Evolutionary conservation across 345 rosid genomes (phyloP), one percentile per base, ranked within the genome.

Genomic region (Cardamine resedifolia): DNA sequence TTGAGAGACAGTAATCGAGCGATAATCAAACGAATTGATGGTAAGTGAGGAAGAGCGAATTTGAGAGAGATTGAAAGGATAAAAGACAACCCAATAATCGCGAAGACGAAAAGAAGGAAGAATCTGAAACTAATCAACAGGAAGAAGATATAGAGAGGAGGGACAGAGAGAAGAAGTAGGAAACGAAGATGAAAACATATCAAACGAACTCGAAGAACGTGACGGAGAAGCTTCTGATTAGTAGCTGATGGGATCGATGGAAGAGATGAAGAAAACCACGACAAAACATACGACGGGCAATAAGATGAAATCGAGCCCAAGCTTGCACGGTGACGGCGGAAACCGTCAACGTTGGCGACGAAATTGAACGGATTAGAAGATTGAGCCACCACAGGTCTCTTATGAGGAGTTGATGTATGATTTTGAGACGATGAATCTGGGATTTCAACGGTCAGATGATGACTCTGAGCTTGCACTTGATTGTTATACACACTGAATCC

Each of bases 31-130:
- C 88, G 83, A 48, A 90, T 75, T 0, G 85, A 82, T 10, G 87
- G 90, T 9, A 90, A 69, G 45, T 84, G 83, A 71, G 92, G 92
- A 56, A 85, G 85, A 30, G 88, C 83, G 21, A 85, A 75, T 62
- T 82, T 85, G 71, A 87, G 77, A 33, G 77, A 66, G 52, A 71
- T 33, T 2, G 72, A 71, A 4, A 77, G 23, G 59, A 72, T 1
- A n/a, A 77, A 72, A 11, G 80, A 77, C 2, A 77, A 71, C 3
- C 65, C 73, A 21, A 77, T 12, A 24, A 77, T 66, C 1, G 72
- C 27, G 19, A 77, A 66, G 69, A 77, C 49, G 30, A 72, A 72
- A 4, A 77, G 50, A 24, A 77, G 80, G 58, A 77, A 72, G 73
- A 77, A 50, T 30, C 80, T 48, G 41, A 71, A 30, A 33, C 76